These are phyloP conservation scores for Fraxinus albicans DNA, from an alignment of 305 asterid genomes.

Conservation along the genomic window DNA sequence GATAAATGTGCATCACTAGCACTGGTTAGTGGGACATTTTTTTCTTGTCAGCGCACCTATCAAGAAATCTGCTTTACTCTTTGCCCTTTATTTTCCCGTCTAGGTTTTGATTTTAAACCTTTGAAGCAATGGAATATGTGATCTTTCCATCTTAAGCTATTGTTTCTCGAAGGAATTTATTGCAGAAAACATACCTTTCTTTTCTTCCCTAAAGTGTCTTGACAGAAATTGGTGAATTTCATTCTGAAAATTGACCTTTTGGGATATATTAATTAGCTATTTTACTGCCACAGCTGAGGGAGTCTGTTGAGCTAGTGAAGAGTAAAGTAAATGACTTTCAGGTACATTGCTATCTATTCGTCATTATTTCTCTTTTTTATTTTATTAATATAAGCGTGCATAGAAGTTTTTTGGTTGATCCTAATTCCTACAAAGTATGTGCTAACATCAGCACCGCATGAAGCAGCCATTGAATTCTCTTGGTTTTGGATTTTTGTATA, in stretches of 20 bases:
- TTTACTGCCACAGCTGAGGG: constrained; percentile 50
- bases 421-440: not conserved
- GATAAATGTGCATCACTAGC: not conserved
- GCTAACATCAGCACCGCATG: not conserved
- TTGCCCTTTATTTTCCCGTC: constrained; percentile 14
- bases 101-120: constrained; percentile 6
- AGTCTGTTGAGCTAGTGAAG: constrained; percentile 50
- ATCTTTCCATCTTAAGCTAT: constrained; percentile 7
- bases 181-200: constrained; percentile 13
- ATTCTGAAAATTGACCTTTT: constrained; percentile 2
- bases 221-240: not conserved
- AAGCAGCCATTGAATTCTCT: not conserved
- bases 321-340: constrained; percentile 44
- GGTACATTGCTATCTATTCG: constrained; percentile 35
- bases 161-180: not conserved
- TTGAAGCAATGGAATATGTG: not conserved
- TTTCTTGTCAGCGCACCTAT: not conserved
- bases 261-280: constrained; percentile 21
- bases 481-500: not conserved
- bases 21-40: not conserved
- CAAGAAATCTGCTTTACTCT: constrained; percentile 10
- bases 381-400: not conserved
- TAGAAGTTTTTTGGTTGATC: not conserved
- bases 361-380: constrained; percentile 1
- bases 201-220: constrained; percentile 2